These are phyloP conservation scores for Retiboletus flavoniger DNA, from an alignment of 1,284 basidiomycete genomes.

Conservation along the genomic window DNA sequence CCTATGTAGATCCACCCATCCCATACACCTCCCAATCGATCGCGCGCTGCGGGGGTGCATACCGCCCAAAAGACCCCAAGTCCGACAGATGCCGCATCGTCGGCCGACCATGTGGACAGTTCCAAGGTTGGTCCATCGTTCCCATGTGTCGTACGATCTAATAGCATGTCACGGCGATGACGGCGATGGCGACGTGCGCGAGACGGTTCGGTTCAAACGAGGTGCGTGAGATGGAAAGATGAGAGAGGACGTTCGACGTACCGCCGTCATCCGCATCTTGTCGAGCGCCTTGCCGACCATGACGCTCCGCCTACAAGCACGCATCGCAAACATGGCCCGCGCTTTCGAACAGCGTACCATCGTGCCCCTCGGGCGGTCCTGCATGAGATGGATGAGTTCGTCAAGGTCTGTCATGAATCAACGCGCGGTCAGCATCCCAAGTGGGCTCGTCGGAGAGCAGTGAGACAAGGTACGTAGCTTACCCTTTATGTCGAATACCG, in stretches of 20 bases:
- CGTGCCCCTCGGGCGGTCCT: conserved; percentile 71
- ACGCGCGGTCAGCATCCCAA: conserved; percentile 1
- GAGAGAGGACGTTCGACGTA: conserved; percentile 46
- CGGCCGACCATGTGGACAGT: conserved; percentile 94
- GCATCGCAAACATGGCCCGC: conserved; percentile 94
- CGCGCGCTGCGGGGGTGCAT: conserved; percentile 8
- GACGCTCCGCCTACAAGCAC: conserved; percentile 93
- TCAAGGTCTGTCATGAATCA: conserved; percentile 73
- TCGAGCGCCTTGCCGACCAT: conserved; percentile 92
- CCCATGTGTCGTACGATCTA: conserved; percentile 93
- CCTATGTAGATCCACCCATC: neutral
- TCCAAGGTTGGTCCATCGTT: conserved; percentile 96
- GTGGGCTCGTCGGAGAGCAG: too few relatives aligned
- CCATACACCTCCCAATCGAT: conserved; percentile 30
- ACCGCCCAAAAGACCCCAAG: conserved; percentile 29
- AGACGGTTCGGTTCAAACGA: too few relatives aligned
- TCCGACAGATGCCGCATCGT: conserved; percentile 85
- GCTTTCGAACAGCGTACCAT: conserved; percentile 91
- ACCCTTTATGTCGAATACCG: conserved; percentile 71
- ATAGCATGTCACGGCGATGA: too few relatives aligned
- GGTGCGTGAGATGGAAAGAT: too few relatives aligned
- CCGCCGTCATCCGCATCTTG: conserved; percentile 74
- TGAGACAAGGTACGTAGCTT: neutral
- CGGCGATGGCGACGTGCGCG: neutral
- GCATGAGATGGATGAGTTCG: conserved; percentile 85